Base-by-base conservation (phyloP, 2,329 filamentous ascomycete species). In the Clonostachys sp. region DNA sequence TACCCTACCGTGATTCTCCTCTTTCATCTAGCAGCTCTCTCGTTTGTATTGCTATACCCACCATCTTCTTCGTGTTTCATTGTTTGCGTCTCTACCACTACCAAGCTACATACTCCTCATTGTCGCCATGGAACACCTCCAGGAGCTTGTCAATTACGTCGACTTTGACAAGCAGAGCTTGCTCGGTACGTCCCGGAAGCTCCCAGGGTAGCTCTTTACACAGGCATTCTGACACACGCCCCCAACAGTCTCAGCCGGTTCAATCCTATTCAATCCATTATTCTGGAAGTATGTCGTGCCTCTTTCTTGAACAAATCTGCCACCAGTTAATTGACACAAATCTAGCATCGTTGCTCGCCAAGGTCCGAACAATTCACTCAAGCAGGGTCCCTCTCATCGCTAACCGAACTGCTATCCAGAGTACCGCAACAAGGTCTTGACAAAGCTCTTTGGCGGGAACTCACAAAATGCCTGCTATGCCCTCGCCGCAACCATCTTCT, bases 211-310 rank as follows among this genome's bases (percentile, higher is more conserved):
- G 36, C 17, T 18, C 36, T 39, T 12, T 39, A n/a, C 36, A 12
- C 14, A n/a, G 36, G 14, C 17, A 39, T 39, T 18, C 36, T 18
- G 18, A 42, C 50, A 12, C 38, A n/a, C 33, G n/a, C 12, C 41
- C 47, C 56, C 60, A 46, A 44, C 49, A 96, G 91, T 94, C 57
- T 89, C 90, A 56, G 88, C 85, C 43, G 78, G 76, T 48, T 81
- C 88, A 46, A 95, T 99, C 70, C 79, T 86, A 44, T 97, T 99
- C 72, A 99, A 99, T 70, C 94, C 94, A 18, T 86, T 94, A n/a
- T 97, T 96, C 70, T 99, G 94, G 94, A 99, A 99, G 91, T 96
- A 78, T 76, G 89, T 79, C 48, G 24, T 30, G 24, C 8, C 24
- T 30, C 24, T 10, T 30, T 30, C 24, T 9, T 30, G 9, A 2